These are phyloP conservation scores for Solanum commersonii DNA, from an alignment of 257 asterid genomes.

Conservation along the genomic window DNA sequence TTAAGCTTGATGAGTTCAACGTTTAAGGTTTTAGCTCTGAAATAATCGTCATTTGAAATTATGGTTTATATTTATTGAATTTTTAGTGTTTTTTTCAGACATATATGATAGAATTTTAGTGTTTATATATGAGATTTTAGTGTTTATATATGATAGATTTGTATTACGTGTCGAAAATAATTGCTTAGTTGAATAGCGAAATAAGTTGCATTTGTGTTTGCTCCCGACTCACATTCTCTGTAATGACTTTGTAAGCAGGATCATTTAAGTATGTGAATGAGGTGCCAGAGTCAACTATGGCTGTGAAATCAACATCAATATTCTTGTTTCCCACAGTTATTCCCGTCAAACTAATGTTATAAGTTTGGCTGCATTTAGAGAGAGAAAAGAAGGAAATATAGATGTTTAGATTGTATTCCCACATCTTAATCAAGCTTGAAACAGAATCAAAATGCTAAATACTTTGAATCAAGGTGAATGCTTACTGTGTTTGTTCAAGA, in stretches of 20 bases:
- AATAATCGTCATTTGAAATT: not conserved
- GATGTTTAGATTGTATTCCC: not conserved
- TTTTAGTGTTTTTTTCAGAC: not conserved
- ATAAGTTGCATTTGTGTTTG: not conserved
- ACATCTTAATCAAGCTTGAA: not conserved
- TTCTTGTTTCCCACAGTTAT: conserved; percentile 44
- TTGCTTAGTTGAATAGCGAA: not conserved
- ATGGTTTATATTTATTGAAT: not conserved
- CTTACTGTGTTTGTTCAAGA: conserved; percentile 54
- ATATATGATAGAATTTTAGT: too few relatives aligned
- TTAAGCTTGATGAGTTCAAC: not conserved
- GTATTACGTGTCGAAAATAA: not conserved
- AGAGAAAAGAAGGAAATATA: not conserved
- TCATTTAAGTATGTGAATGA: conserved; percentile 80
- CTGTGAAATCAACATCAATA: conserved; percentile 43
- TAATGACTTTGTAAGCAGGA: conserved; percentile 59
- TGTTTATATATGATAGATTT: not conserved
- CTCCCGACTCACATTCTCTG: conserved; percentile 41
- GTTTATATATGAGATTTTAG: not conserved
- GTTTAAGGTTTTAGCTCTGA: not conserved
- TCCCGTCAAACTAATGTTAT: conserved; percentile 68
- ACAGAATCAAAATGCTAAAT: not conserved
- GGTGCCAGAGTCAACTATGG: conserved; percentile 87
- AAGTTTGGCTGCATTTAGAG: conserved; percentile 46
- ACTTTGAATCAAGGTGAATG: not conserved